Conservation (phyloP, 371 early-diverging fungal genomes). For the Rhizopus microsporus region DNA sequence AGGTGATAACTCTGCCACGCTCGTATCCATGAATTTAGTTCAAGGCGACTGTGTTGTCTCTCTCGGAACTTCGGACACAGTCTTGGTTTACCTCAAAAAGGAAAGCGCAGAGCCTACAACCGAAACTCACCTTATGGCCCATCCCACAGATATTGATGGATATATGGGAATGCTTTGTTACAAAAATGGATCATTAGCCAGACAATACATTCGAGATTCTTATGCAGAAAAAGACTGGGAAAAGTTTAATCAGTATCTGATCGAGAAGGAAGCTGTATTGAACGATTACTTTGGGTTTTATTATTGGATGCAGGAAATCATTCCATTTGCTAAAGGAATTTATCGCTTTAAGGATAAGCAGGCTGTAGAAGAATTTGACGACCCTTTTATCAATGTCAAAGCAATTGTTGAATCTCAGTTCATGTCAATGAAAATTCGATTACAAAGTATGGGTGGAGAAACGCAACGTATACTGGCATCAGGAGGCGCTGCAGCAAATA, state of each 20-base stretch:
- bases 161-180: constrained; percentile 81
- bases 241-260: constrained; percentile 50
- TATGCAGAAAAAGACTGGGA: constrained; percentile 61
- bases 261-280: constrained; percentile 20
- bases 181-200: constrained; percentile 82
- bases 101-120: constrained; percentile 45
- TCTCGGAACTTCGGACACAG: constrained; percentile 82
- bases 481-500: constrained; percentile 77
- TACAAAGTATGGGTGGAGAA: constrained; percentile 40
- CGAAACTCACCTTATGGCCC: constrained; percentile 69
- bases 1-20: constrained; percentile 84
- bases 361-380: constrained; percentile 52
- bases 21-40: constrained; percentile 62
- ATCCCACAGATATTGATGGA: constrained; percentile 63
- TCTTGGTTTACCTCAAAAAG: constrained; percentile 61
- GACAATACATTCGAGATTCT: constrained; percentile 69
- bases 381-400: constrained; percentile 49
- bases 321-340: constrained; percentile 72
- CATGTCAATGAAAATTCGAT: constrained; percentile 67
- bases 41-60: constrained; percentile 69
- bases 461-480: constrained; percentile 60
- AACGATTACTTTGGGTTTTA: constrained; percentile 63
- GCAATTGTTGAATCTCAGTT: constrained; percentile 78
- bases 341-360: constrained; percentile 61
- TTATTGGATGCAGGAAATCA: constrained; percentile 75